These are phyloP conservation scores for Malus hybrid DNA, from an alignment of 331 rosid genomes.

Conservation along the genomic window DNA sequence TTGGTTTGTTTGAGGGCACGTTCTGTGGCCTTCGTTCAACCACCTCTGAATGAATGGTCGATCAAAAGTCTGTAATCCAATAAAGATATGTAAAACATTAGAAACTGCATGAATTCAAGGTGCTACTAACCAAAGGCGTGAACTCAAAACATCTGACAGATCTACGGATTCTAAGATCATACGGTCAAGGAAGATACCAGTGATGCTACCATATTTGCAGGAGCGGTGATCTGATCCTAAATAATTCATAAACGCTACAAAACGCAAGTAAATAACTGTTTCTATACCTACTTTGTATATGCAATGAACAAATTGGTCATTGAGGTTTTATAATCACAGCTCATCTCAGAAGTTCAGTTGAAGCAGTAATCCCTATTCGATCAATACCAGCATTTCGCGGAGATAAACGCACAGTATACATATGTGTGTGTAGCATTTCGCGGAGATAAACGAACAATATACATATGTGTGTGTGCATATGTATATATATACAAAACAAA, in stretches of 20 bases:
- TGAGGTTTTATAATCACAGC: not conserved
- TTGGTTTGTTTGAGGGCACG: constrained; percentile 74
- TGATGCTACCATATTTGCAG: not conserved
- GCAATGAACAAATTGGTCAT: not conserved
- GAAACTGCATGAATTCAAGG: not conserved
- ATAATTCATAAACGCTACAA: not conserved
- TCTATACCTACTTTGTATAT: not conserved
- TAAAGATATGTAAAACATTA: not conserved
- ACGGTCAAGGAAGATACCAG: not conserved
- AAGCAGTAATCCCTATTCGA: not conserved
- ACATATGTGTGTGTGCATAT: too few species aligned
- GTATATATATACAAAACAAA: too few species aligned
- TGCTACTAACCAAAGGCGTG: too few species aligned
- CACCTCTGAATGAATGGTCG: constrained; percentile 58
- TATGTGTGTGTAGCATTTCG: too few species aligned
- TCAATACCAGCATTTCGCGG: not conserved
- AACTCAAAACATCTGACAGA: too few species aligned
- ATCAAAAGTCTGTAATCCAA: constrained; percentile 57
- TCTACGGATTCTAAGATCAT: too few species aligned
- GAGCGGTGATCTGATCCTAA: not conserved
- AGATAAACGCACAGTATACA: too few species aligned
- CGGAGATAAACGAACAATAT: not conserved
- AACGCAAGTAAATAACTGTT: not conserved
- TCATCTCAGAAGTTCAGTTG: not conserved
- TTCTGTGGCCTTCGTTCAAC: constrained; percentile 61